Evolutionary conservation across 2,329 filamentous ascomycete genomes (phyloP).

Genomic region (Fusarium piperis): DNA sequence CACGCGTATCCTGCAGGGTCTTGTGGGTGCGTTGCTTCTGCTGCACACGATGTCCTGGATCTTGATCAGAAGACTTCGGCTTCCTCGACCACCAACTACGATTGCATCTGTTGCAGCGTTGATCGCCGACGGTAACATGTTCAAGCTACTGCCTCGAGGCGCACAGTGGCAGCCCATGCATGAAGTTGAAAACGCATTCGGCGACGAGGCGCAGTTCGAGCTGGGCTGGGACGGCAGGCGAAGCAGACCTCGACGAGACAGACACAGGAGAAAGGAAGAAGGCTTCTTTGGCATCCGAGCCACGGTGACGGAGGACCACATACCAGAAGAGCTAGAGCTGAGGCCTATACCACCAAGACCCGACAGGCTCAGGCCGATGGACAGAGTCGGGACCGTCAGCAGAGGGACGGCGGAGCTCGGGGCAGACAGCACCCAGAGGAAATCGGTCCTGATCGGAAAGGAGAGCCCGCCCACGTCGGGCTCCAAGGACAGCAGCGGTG

Average conservation of each 20-base stretch:
- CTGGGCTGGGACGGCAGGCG: constrained; percentile 32
- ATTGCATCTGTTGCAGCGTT: constrained; percentile 51
- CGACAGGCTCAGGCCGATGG: constrained; percentile 14
- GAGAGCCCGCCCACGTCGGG: constrained; percentile 11
- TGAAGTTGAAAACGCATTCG: constrained; percentile 30
- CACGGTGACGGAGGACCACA: constrained; percentile 14
- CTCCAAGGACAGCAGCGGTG: neutral
- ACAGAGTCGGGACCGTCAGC: constrained; percentile 32
- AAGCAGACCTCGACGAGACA: constrained; percentile 16
- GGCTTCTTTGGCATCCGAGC: constrained; percentile 37
- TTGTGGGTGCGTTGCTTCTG: constrained; percentile 44
- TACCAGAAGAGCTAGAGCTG: constrained; percentile 39
- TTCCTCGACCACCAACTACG: constrained; percentile 46
- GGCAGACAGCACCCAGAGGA: constrained; percentile 25
- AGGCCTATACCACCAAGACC: constrained; percentile 30
- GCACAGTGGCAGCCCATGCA: constrained; percentile 39
- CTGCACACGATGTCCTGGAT: constrained; percentile 44
- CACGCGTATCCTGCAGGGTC: constrained; percentile 47
- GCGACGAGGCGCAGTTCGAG: constrained; percentile 28
- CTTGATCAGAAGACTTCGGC: constrained; percentile 35
- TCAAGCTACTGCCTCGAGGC: constrained; percentile 36
- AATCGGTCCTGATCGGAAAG: constrained; percentile 33
- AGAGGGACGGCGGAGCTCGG: constrained; percentile 32
- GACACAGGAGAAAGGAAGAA: constrained; percentile 25
- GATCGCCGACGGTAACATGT: constrained; percentile 51